These are phyloP conservation scores for Adansonia gregorii DNA, from an alignment of 441 rosid species.

Conservation along the genomic window DNA sequence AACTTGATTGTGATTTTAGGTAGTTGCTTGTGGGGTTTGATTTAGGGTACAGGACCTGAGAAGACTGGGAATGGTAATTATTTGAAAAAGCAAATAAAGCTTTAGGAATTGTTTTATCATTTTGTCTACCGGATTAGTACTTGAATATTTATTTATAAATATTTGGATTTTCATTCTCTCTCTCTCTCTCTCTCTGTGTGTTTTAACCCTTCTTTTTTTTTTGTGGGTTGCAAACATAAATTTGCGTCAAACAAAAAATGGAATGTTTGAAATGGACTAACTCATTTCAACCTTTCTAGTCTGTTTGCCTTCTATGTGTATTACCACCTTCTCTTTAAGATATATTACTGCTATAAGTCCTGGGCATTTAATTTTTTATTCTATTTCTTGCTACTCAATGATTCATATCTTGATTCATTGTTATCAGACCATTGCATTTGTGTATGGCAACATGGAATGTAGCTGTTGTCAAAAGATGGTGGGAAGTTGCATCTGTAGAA, in stretches of 20 bases:
- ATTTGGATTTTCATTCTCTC: not conserved
- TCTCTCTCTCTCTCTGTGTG: no score
- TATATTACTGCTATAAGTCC: not conserved
- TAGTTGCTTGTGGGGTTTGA: not conserved
- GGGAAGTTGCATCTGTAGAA: conserved; percentile 70
- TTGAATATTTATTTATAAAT: not conserved
- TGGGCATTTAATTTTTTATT: not conserved
- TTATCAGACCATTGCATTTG: conserved; percentile 85
- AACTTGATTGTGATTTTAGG: not conserved
- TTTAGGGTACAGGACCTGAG: not conserved
- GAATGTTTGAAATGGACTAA: not conserved
- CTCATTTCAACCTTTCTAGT: conserved; percentile 10
- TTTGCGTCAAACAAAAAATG: not conserved
- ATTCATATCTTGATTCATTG: conserved; percentile 28
- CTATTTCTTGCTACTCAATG: conserved; percentile 15
- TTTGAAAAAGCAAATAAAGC: not conserved
- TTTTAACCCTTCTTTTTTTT: not conserved
- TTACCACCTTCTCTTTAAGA: not conserved
- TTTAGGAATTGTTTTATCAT: not conserved
- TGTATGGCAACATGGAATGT: conserved; percentile 90
- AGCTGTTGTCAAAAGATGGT: conserved; percentile 88
- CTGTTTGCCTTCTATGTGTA: conserved; percentile 22
- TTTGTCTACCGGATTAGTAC: not conserved
- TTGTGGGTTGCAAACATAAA: not conserved
- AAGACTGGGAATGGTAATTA: not conserved